Percentiles rank a stretch among this genome's conserved stretches.
Evolutionary conservation across 2,329 filamentous ascomycete species (phyloP).

Genomic region (Talaromyces sp.): DNA sequence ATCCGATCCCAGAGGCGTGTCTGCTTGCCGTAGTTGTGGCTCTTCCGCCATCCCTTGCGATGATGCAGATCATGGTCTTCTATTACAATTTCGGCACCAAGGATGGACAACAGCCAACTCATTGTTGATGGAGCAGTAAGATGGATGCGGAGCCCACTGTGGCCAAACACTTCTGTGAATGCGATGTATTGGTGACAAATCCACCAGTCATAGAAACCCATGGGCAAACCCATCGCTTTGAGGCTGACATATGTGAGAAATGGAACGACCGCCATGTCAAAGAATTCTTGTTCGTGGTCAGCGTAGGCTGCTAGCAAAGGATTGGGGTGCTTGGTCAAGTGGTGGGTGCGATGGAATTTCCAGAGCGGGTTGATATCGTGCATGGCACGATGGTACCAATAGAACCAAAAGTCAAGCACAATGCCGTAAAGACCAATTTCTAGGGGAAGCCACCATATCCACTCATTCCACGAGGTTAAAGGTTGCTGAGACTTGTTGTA

Average conservation of each 20-base stretch:
- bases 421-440: slow-evolving; percentile 43
- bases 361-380: slow-evolving; percentile 42
- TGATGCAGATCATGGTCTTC: slow-evolving; percentile 45
- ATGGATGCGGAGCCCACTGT: slow-evolving; percentile 36
- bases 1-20: slow-evolving; percentile 39
- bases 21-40: slow-evolving; percentile 41
- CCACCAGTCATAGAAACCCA: slow-evolving; percentile 51
- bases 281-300: slow-evolving; percentile 43
- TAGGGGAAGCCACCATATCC: slow-evolving; percentile 27
- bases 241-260: slow-evolving; percentile 39
- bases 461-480: slow-evolving; percentile 28
- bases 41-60: slow-evolving; percentile 39
- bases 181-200: slow-evolving; percentile 46
- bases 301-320: slow-evolving; percentile 44
- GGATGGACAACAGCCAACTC: slow-evolving; percentile 32
- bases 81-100: slow-evolving; percentile 39
- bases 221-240: slow-evolving; percentile 38
- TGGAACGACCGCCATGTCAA: slow-evolving; percentile 44
- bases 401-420: slow-evolving; percentile 48
- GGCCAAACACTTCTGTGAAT: slow-evolving; percentile 15
- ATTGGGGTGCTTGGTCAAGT: slow-evolving; percentile 47
- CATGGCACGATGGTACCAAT: slow-evolving; percentile 45
- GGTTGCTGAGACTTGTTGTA: slow-evolving; percentile 27
- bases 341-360: slow-evolving; percentile 47
- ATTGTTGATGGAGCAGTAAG: slow-evolving; percentile 34